Evolutionary conservation across 805 yeast species (phyloP), one percentile per base, ranked within the genome.

Genomic region (Ogataea nitratoaversa): DNA sequence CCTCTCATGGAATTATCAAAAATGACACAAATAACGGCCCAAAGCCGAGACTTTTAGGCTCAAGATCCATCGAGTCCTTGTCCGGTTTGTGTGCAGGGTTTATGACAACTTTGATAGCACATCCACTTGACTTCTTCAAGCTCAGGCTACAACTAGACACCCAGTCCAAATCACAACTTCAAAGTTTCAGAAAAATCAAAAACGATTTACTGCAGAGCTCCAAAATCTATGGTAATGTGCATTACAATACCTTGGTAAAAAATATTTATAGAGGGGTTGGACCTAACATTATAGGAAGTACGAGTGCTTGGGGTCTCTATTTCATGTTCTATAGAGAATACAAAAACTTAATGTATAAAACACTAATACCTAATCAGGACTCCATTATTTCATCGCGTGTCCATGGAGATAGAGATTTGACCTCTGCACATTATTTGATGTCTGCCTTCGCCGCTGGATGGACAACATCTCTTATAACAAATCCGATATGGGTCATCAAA

Each of bases 401-500:
- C 2, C 38, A 43, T 12, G 43, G 54, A n/a, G 71, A 71, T 43
- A 50, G 58, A 4, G 47, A 55, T 8, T 58, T 74, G 33, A 59
- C 62, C 18, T 63, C 79, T 7, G 58, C 63, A 40, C 68, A 72
- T 44, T 78, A 78, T 59, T 52, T 82, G 22, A 39, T 64, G 3
- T 64, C 82, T 35, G 84, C 89, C 2, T 72, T 79, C 35, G 47
- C 71, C 2, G 89, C 97, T 0, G 99, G 99, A 0, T 54, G 79
- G 30, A 53, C 79, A 5, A 87, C 96, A 0, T 75, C 95, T 1
- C 40, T 87, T 0, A 31, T 85, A 13, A 90, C 99, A 1, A 93
- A 89, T 56, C 99, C 99, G 1, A 74, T 91, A 9, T 91, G 99
- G 99, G 96, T 93, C 1, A 60, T 93, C 16, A 93, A 93, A 61